Percentiles rank a stretch among this genome's conserved stretches.
Evolutionary conservation across 2,329 filamentous ascomycete genomes (phyloP).

Genomic region (Penicillium decumbens): DNA sequence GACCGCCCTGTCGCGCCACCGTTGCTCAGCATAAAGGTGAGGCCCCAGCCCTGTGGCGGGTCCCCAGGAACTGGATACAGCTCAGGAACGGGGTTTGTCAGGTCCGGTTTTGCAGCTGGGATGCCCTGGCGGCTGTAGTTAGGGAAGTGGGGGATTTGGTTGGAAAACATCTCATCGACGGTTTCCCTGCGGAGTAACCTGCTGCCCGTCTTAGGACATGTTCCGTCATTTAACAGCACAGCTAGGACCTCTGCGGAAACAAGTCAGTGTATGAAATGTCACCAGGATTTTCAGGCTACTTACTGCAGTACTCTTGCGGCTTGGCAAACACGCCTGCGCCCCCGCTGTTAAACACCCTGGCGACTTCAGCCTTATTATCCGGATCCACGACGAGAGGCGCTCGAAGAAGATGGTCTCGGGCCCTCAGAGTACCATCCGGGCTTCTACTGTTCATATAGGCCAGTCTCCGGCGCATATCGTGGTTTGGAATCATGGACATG

Average conservation of each 20-base stretch:
- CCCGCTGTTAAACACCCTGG: slow-evolving; percentile 53
- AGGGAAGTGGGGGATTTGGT: slow-evolving; percentile 56
- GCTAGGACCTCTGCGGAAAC: slow-evolving; percentile 53
- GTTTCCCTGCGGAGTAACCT: slow-evolving; percentile 55
- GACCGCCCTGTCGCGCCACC: slow-evolving; percentile 52
- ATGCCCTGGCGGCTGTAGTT: slow-evolving; percentile 49
- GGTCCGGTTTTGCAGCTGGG: slow-evolving; percentile 46
- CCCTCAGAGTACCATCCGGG: slow-evolving; percentile 40
- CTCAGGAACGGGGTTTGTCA: slow-evolving; percentile 48
- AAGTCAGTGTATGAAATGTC: neutral
- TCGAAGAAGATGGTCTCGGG: slow-evolving; percentile 50
- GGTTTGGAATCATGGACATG: slow-evolving; percentile 55
- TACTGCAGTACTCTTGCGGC: slow-evolving; percentile 58
- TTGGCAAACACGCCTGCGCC: slow-evolving; percentile 59
- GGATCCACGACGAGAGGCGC: slow-evolving; percentile 41
- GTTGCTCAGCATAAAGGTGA: slow-evolving; percentile 53
- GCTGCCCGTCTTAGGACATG: slow-evolving; percentile 52
- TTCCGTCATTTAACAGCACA: slow-evolving; percentile 61
- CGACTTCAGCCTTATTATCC: slow-evolving; percentile 43
- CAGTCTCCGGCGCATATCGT: slow-evolving; percentile 52
- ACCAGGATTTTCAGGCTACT: neutral
- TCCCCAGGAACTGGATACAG: slow-evolving; percentile 44
- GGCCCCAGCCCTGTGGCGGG: slow-evolving; percentile 60
- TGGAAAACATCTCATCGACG: slow-evolving; percentile 61
- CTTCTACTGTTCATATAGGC: slow-evolving; percentile 55